Conservation (phyloP, 2,329 filamentous ascomycete genomes). For the Monilinia aucupariae region DNA sequence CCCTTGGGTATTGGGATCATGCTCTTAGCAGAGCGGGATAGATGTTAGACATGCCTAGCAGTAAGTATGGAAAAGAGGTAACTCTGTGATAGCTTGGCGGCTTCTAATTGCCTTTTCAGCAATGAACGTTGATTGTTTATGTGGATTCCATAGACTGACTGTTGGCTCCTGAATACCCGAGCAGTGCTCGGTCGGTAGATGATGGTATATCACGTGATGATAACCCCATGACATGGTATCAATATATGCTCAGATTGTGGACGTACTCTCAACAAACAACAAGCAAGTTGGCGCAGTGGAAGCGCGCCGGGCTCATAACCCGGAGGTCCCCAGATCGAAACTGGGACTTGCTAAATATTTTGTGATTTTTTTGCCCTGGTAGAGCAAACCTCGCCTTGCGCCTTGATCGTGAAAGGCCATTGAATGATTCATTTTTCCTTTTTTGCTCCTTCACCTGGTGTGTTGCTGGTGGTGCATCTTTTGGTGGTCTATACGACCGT, state of each 20-base stretch:
- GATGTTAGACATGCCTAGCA: neutral
- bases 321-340: conserved; percentile 38
- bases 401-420: no score
- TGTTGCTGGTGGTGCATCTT: no score
- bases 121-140: neutral
- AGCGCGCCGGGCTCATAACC: conserved; percentile 39
- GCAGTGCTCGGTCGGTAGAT: neutral
- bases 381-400: no score
- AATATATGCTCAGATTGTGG: no score
- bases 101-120: neutral
- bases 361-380: neutral
- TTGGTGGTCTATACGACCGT: no score
- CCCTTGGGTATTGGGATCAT: neutral
- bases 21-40: neutral
- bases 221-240: neutral
- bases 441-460: no score
- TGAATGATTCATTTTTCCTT: no score
- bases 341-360: conserved; percentile 20
- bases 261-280: neutral
- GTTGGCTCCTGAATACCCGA: neutral
- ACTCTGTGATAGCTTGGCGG: neutral
- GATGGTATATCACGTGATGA: neutral
- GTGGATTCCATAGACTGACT: neutral
- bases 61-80: neutral
- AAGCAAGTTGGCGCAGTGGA: conserved; percentile 38